Conservation (phyloP, 148 eudicot species). For the Rhododendron griersonianum region DNA sequence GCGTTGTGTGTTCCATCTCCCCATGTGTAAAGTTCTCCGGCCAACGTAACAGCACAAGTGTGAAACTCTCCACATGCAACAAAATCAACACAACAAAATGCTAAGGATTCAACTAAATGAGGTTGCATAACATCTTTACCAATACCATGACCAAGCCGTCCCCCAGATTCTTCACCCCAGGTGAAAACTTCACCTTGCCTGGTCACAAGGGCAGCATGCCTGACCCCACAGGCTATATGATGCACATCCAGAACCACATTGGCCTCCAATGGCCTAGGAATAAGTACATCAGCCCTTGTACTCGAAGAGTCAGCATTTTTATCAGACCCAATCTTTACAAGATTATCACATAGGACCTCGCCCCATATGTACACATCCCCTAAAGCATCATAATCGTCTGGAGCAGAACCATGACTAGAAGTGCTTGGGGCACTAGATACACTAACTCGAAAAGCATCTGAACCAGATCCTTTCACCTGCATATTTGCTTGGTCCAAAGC, state of each 20-base stretch:
- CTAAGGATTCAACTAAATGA: slow-evolving; percentile 64
- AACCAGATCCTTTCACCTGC: slow-evolving; percentile 75
- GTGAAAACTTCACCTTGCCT: slow-evolving; percentile 92
- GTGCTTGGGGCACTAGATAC: slow-evolving; percentile 97
- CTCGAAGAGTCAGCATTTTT: slow-evolving; percentile 36
- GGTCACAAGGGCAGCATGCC: slow-evolving; percentile 82
- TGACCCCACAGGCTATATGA: slow-evolving; percentile 82
- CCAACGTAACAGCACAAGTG: slow-evolving; percentile 80
- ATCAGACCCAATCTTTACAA: slow-evolving; percentile 46
- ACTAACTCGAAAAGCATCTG: slow-evolving; percentile 84
- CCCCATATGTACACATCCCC: slow-evolving; percentile 99
- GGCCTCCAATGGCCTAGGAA: slow-evolving; percentile 80
- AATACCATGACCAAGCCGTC: slow-evolving; percentile 93
- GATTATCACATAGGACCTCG: slow-evolving; percentile 67
- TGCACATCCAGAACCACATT: slow-evolving; percentile 85
- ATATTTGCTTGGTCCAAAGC: slow-evolving; percentile 71
- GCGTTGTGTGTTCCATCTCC: slow-evolving; percentile 92
- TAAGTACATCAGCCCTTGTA: slow-evolving; percentile 63
- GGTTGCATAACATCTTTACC: slow-evolving; percentile 76
- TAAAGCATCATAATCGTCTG: slow-evolving; percentile 89
- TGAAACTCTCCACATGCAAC: slow-evolving; percentile 98
- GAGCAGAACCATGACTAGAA: slow-evolving; percentile 91
- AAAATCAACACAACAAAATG: slow-evolving; percentile 62
- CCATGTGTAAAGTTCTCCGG: slow-evolving; percentile 94
- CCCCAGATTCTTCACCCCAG: slow-evolving; percentile 99